These are phyloP conservation scores for Aegilops bicornis DNA, from an alignment of 176 grass and related monocot genomes.

Conservation along the genomic window DNA sequence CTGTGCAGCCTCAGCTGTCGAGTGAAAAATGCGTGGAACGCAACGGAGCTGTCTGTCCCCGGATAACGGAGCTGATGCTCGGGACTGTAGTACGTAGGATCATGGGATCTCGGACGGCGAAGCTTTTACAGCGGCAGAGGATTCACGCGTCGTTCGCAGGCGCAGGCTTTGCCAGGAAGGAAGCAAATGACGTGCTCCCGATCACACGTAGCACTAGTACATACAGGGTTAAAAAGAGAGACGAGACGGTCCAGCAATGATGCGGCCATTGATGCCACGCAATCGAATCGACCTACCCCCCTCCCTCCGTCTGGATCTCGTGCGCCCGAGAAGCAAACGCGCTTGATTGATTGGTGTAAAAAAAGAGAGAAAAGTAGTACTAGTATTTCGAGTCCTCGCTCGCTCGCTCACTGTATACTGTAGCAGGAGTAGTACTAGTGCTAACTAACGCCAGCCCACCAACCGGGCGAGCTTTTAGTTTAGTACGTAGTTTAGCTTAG, in stretches of 20 bases:
- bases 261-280: background rate
- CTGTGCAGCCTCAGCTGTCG: too few relatives aligned
- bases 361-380: background rate
- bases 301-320: too few relatives aligned
- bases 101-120: background rate
- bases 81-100: too few relatives aligned
- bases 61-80: too few relatives aligned
- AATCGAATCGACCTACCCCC: background rate
- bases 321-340: background rate
- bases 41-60: too few relatives aligned
- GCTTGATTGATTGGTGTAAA: background rate
- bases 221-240: too few relatives aligned
- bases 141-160: background rate
- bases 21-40: too few relatives aligned
- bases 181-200: background rate
- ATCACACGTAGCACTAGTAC: too few relatives aligned
- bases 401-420: background rate
- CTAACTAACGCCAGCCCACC: background rate
- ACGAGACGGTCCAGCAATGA: background rate
- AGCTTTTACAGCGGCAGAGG: background rate
- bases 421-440: background rate
- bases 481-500: background rate
- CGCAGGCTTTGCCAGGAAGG: background rate
- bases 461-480: background rate
- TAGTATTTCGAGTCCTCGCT: background rate